Percentiles rank a stretch among this genome's conserved stretches.
Conservation (phyloP, 345 rosid genomes). For the Boechera divaricarpa region DNA sequence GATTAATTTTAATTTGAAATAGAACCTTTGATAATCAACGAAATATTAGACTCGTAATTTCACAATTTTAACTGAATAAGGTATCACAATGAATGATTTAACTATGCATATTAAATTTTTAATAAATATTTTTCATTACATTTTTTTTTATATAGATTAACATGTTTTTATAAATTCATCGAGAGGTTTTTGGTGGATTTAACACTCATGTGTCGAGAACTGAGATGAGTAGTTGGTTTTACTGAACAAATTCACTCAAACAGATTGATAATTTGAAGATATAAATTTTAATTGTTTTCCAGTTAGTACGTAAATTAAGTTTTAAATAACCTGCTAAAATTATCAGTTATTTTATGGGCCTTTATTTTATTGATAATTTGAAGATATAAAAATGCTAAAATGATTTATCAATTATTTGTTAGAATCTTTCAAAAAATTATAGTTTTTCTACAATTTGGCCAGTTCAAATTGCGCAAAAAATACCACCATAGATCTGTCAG, state of each 20-base stretch:
- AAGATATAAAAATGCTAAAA: neutral
- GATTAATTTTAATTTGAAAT: too few species aligned
- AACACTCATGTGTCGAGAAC: too few species aligned
- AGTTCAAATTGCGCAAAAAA: neutral
- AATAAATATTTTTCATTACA: neutral
- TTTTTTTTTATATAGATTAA: neutral
- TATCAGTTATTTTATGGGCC: neutral
- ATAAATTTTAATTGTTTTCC: too few species aligned
- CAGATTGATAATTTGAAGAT: too few species aligned
- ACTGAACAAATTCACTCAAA: too few species aligned
- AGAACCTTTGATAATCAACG: too few species aligned
- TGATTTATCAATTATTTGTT: neutral
- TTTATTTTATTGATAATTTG: neutral
- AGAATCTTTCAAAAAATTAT: neutral
- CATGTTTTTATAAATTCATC: neutral
- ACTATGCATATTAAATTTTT: neutral
- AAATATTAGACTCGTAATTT: too few species aligned
- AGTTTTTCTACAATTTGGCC: neutral
- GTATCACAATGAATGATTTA: neutral
- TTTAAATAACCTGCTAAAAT: neutral
- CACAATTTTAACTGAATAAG: neutral
- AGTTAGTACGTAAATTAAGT: too few species aligned
- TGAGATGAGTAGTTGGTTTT: too few species aligned
- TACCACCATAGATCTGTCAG: constrained; percentile 26
- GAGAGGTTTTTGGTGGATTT: neutral